Evolutionary conservation across 164 flowering plant species (phyloP).

Genomic region (Nelumbo lutea): DNA sequence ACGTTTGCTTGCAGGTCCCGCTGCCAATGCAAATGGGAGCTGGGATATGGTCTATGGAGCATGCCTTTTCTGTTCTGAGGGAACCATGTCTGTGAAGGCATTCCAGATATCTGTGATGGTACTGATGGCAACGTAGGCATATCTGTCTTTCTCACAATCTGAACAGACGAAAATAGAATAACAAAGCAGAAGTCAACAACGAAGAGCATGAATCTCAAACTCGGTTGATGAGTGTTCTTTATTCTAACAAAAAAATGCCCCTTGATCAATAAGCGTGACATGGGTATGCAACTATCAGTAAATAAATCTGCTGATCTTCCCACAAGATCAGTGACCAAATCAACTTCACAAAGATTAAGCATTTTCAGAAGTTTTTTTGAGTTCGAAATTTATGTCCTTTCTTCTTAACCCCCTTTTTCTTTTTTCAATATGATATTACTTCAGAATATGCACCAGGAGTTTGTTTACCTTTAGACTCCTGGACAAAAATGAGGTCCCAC

Average conservation of each 20-base stretch:
- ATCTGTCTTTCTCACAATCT: constrained; percentile 26
- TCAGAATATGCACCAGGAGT: background rate
- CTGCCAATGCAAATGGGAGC: constrained; percentile 30
- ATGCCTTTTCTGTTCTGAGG: constrained; percentile 2
- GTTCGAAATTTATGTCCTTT: no score
- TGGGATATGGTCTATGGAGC: constrained; percentile 15
- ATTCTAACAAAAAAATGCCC: background rate
- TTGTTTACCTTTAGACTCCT: constrained; percentile 31
- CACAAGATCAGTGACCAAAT: no score
- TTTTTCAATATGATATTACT: background rate
- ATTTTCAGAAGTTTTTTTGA: background rate
- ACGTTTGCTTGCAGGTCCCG: constrained; percentile 16
- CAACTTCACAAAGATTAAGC: background rate
- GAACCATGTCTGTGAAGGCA: constrained; percentile 8
- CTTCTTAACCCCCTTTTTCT: background rate
- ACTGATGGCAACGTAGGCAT: background rate
- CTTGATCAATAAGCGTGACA: no score
- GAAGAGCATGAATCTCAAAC: background rate
- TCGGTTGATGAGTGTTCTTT: background rate
- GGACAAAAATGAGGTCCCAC: constrained; percentile 36
- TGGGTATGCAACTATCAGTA: no score
- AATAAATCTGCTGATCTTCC: no score
- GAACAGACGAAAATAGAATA: background rate
- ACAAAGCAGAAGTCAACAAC: background rate
- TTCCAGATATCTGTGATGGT: constrained; percentile 8